phyloP scores from a whole-genome alignment of 1,284 basidiomycete genomes.

The Farysia itapuensis region DNA sequence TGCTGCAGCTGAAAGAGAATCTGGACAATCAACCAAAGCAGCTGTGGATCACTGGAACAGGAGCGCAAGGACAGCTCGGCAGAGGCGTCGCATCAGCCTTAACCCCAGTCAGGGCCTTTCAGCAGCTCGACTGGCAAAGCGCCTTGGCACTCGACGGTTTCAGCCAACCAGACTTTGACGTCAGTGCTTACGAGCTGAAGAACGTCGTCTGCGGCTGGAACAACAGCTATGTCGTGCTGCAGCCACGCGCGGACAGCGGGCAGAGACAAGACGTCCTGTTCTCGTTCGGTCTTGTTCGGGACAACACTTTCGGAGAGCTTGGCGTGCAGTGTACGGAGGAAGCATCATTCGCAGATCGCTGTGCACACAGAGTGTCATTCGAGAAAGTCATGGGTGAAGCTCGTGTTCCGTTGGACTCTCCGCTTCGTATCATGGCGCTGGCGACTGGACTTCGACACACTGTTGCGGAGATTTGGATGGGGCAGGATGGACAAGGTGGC shows the following conservation, averaged over 20 bases:
- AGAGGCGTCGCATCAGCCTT: background rate
- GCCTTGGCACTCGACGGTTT: background rate
- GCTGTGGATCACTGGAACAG: constrained; percentile 18
- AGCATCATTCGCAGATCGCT: background rate
- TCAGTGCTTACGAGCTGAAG: constrained; percentile 2
- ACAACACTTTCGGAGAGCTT: constrained; percentile 32
- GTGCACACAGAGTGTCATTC: constrained; percentile 18
- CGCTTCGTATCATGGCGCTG: constrained; percentile 5
- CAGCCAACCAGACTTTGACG: background rate
- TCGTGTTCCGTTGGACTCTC: constrained; percentile 1
- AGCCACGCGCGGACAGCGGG: background rate
- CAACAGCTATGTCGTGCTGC: constrained; percentile 25
- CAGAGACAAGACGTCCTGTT: constrained; percentile 7
- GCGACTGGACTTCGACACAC: constrained; percentile 23
- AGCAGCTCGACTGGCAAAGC: constrained; percentile 5
- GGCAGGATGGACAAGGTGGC: background rate
- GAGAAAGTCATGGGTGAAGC: constrained; percentile 2
- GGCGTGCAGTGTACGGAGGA: background rate
- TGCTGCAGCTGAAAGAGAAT: constrained; percentile 1
- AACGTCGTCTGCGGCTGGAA: constrained; percentile 31
- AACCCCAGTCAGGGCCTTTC: constrained; percentile 3
- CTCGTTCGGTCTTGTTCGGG: constrained; percentile 14
- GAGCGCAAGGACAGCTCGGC: constrained; percentile 21
- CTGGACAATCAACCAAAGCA: background rate
- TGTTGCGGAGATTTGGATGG: constrained; percentile 5